Conservation (phyloP, 192 early-diverging fungal genomes). For the Gonapodya prolifera region DNA sequence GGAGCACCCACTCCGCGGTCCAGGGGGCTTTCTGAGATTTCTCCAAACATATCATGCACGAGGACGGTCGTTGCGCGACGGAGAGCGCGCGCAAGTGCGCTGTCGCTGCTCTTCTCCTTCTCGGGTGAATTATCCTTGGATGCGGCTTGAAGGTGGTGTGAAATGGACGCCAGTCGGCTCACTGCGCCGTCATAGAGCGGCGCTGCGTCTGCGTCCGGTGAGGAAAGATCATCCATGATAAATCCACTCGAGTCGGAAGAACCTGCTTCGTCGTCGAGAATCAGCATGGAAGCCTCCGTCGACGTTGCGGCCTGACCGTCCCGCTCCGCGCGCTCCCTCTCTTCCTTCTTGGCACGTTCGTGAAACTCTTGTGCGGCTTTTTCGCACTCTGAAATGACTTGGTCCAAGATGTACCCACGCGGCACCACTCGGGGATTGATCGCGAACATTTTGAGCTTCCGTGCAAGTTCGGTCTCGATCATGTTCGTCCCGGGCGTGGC, state of each 20-base stretch:
- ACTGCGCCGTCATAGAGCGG: neutral
- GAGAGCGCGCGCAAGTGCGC: neutral
- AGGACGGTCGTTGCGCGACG: neutral
- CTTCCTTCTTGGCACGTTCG: neutral
- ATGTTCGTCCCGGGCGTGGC: neutral
- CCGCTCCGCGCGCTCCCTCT: neutral
- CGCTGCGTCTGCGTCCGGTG: neutral
- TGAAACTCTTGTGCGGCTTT: neutral
- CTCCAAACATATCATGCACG: neutral
- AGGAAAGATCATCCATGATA: neutral
- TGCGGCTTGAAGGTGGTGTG: neutral
- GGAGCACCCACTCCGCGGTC: neutral
- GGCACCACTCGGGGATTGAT: neutral
- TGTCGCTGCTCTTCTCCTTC: neutral
- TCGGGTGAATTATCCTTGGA: neutral
- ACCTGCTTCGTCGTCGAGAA: neutral
- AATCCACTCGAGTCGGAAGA: neutral
- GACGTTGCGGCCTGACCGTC: neutral
- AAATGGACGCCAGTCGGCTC: neutral
- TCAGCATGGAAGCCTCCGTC: neutral
- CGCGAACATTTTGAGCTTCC: neutral
- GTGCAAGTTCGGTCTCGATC: neutral
- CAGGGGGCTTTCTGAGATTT: neutral
- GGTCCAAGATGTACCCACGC: neutral
- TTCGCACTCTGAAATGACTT: neutral